Evolutionary conservation across 495 filamentous ascomycete genomes (phyloP), one percentile per base, ranked within the genome.

Genomic region (Trichoderma parareesei): DNA sequence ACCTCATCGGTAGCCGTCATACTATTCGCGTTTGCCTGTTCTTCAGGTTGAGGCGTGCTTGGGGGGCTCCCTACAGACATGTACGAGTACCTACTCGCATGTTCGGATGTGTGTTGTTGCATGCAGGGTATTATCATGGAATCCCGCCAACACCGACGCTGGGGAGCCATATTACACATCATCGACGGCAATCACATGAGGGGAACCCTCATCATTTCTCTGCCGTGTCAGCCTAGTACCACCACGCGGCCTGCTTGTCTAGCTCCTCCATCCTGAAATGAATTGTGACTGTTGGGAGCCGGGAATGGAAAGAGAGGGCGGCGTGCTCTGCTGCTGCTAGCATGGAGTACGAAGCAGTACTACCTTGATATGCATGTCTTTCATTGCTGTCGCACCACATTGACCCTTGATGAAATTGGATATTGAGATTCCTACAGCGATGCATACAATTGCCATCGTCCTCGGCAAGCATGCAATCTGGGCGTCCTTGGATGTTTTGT

Each of bases 161-260:
- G 11, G 3, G 6, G 11, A 41, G 40, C 1, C 40, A 2, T 41
- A 41, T 11, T 11, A 41, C 40, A 41, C n/a, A 14, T 46, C 43
- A 46, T 55, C 48, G 20, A 37, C 18, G 27, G 9, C 27, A 57
- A 57, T 57, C 53, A 57, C 53, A 57, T 57, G 53, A 57, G 53
- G 33, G 20, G 46, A 35, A 57, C 14, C 27, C 3, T 37, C 53
- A n/a, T n/a, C 27, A 27, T 27, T 27, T 9, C 11, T 57, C 53
- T 37, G 6, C 33, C 53, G 33, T 37, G 53, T 57, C 53, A 57
- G 53, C 20, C 33, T 18, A n/a, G n/a, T n/a, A 16, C n/a, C 44
- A 48, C 10, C 53, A 57, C 53, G 53, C 53, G 53, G 18, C 53
- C 53, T 35, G 33, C 53, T 37, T 57, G 27, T n/a, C 27, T 57